Percentiles rank a stretch among this genome's conserved stretches.
phyloP scores from a whole-genome alignment of 257 asterid species.

The Solanum acaule region DNA sequence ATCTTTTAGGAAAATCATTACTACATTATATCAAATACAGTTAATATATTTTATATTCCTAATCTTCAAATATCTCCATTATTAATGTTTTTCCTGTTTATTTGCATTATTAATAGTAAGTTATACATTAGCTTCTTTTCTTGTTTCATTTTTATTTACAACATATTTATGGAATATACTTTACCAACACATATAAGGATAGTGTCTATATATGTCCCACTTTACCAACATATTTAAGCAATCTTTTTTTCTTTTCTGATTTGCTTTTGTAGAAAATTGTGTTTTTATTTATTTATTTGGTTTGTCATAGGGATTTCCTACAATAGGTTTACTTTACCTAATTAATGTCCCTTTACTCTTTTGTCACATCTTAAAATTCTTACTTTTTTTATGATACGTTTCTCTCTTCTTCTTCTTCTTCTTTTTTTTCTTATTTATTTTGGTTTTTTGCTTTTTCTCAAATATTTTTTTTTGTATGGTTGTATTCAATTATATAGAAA shows the following conservation, averaged over 20 bases:
- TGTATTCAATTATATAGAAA: background rate
- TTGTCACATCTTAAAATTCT: background rate
- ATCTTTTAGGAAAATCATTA: background rate
- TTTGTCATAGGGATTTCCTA: slow-evolving; percentile 22
- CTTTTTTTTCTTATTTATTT: background rate
- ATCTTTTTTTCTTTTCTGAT: background rate
- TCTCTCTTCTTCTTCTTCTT: background rate
- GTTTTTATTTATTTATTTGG: slow-evolving; percentile 10
- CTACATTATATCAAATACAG: background rate
- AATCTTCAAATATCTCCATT: background rate
- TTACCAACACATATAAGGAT: slow-evolving; percentile 3
- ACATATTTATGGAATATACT: slow-evolving; percentile 6
- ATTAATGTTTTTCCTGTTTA: background rate
- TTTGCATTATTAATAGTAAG: background rate
- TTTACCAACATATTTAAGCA: background rate
- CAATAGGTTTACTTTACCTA: slow-evolving; percentile 53
- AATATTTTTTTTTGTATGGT: background rate
- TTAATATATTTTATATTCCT: background rate
- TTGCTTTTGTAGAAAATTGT: background rate
- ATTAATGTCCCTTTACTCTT: slow-evolving; percentile 11
- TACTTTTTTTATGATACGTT: background rate
- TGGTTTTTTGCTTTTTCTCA: background rate
- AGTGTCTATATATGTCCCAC: slow-evolving; percentile 8
- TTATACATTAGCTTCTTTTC: background rate
- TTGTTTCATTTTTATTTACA: background rate